Conservation (phyloP, 2,329 filamentous ascomycete genomes). For the Aspergillus spinulosporus region DNA sequence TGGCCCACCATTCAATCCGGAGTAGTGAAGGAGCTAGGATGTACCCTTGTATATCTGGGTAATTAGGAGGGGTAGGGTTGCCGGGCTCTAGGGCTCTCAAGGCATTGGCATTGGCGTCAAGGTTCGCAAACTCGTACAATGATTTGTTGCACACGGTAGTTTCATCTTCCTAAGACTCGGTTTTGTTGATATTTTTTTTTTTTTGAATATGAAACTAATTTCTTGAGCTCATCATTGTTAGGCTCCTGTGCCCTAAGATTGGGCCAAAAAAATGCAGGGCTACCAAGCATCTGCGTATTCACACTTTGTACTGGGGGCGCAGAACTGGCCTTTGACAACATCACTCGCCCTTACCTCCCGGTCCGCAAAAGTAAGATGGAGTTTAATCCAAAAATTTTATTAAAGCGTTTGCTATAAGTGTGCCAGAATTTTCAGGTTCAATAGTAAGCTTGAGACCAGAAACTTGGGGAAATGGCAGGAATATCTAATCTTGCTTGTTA, state of each 20-base stretch:
- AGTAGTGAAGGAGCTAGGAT: constrained; percentile 3
- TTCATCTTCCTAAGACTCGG: background rate
- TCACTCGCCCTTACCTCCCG: constrained; percentile 32
- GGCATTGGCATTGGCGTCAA: background rate
- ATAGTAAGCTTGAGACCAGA: constrained; percentile 1
- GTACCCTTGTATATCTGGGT: constrained; percentile 1
- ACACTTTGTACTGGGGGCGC: constrained; percentile 20
- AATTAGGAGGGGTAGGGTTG: background rate
- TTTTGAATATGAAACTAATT: background rate
- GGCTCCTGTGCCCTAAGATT: background rate
- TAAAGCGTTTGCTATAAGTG: background rate
- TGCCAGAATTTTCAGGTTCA: constrained; percentile 6
- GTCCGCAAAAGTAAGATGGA: constrained; percentile 24
- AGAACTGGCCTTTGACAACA: constrained; percentile 35
- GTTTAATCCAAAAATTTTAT: constrained; percentile 1
- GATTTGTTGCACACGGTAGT: background rate
- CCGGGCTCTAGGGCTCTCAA: background rate
- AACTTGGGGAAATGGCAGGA: background rate
- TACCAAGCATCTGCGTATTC: constrained; percentile 31
- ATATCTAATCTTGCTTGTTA: constrained; percentile 9
- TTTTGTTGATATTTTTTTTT: background rate
- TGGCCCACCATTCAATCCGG: background rate
- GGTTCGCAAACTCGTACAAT: background rate
- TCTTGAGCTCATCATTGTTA: background rate
- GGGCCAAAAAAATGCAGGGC: constrained; percentile 35